phyloP scores from a whole-genome alignment of 1,139 yeast species.

The Yamadazyma dendronema region DNA sequence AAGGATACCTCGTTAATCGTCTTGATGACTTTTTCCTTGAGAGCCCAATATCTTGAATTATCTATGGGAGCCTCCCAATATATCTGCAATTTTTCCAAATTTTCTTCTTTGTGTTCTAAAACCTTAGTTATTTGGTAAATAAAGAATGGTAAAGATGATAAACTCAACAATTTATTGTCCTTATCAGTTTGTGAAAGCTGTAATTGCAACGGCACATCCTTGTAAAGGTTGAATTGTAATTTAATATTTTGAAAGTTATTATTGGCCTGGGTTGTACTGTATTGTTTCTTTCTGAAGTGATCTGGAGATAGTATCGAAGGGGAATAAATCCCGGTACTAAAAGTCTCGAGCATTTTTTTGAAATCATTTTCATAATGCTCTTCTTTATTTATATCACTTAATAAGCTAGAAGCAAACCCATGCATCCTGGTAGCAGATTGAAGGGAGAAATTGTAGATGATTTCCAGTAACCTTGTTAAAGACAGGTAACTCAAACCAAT shows the following conservation, averaged over 20 bases:
- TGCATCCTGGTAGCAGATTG: conserved; percentile 29
- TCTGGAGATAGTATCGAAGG: conserved; percentile 35
- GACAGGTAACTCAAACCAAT: conserved; percentile 36
- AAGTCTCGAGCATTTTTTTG: conserved; percentile 21
- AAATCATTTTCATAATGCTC: conserved; percentile 31
- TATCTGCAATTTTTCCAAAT: conserved; percentile 6
- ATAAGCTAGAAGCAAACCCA: conserved; percentile 25
- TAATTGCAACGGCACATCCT: conserved; percentile 43
- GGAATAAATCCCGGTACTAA: conserved; percentile 41
- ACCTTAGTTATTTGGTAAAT: conserved; percentile 24
- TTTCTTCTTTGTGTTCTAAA: conserved; percentile 18
- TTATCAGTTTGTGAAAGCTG: conserved; percentile 18
- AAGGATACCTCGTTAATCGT: conserved; percentile 22
- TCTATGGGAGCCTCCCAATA: conserved; percentile 35
- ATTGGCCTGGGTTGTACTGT: conserved; percentile 28
- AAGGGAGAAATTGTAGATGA: conserved; percentile 29
- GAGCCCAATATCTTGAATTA: conserved; percentile 33
- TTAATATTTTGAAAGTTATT: conserved; percentile 40
- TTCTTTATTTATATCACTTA: conserved; percentile 25
- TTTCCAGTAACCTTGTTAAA: conserved; percentile 36
- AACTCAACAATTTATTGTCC: conserved; percentile 22
- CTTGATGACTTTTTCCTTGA: conserved; percentile 31
- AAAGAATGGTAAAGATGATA: conserved; percentile 36
- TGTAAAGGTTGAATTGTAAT: conserved; percentile 38
- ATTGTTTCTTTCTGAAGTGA: conserved; percentile 21